Base-by-base conservation (phyloP, 2,329 filamentous ascomycete species). In the Botrytis cinerea region DNA sequence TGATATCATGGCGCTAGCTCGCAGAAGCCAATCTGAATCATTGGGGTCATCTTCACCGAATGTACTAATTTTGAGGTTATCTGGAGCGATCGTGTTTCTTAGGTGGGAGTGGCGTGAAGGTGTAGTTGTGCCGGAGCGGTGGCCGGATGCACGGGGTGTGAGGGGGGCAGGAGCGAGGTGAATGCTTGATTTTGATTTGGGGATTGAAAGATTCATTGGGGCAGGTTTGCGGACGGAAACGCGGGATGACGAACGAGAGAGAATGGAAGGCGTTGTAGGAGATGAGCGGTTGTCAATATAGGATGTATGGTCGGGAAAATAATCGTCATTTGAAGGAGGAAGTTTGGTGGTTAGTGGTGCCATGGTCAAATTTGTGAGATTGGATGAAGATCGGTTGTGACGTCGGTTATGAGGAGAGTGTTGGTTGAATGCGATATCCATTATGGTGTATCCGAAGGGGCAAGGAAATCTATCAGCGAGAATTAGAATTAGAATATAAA, bases 151-250 rank as follows among this genome's bases (percentile, higher is more conserved):
- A 16, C 22, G 57, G 20, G 66, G 38, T 20, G 46, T 71, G 72
- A 51, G 51, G 74, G 70, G 71, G 14, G 74, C 73, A 48, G 35
- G 81, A 77, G 45, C 40, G 20, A 91, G 84, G 66, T 91, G 86
- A 1, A 86, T 87, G 61, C 89, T 86, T 0, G 90, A 92, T 81
- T 90, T 91, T 82, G 88, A 90, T 82, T 90, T 92, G 45, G 90
- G 80, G 18, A 82, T 77, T 73, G 78, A 75, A 68, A 77, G 78
- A 67, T 72, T 64, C 25, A 40, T 73, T n/a, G 73, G 59, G 66
- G 71, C 69, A 51, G 78, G 71, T 74, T 79, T 78, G 80, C 83
- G 83, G 60, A 84, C 83, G 40, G 85, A 86, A 64, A 86, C 83
- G 54, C 84, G 84, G 10, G 86, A 86, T 35, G 87, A 86, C 10